Evolutionary conservation across 129 eudicot genomes (phyloP), one percentile per base, ranked within the genome.

Genomic region (Flaveria trinervia): DNA sequence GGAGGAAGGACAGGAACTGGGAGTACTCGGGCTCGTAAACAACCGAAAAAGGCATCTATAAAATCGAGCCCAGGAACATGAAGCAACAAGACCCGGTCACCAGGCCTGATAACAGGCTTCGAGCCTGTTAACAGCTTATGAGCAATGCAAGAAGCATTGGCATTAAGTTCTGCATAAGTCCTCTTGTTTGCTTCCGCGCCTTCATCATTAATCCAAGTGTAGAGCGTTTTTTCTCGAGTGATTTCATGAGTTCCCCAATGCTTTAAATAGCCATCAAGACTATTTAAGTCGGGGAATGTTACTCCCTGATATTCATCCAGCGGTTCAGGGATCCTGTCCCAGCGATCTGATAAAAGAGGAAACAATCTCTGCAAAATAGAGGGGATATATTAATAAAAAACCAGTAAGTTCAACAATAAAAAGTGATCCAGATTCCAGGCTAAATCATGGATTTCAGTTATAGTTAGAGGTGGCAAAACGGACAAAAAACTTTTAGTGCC

Each of bases 1-100:
- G 97, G 95, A 28, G 97, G 97, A 70, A 92, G 87, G 33, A 87
- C 92, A 1, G 97, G 97, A 48, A 92, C 95, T 2, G 97, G 97
- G 66, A 92, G 74, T 49, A 92, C 84, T 82, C 89, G 76, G 23
- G 97, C 95, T 76, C 92, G 80, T 76, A 92, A 72, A 68, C 97
- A 92, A 30, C 97, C 97, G 17, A 92, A 80, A 60, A 92, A 92
- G n/a, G 95, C 92, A 80, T 92, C 97, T 1, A 92, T 62, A 68
- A 92, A 92, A 23, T 92, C 97, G 9, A 92, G 85, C 15, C 97
- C 95, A 0, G 97, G 97, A 61, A 92, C 88, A 73, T 92, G 86
- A 57, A 92, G 85, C 51, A 89, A 83, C 59, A 92, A 84, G 44
- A 92, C 97, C 26, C 95, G 71, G 73, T 92, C 95, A 72, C 95